Evolutionary conservation across 352 stramenopile genomes (phyloP).

Genomic region (Aphanomyces euteiches): DNA sequence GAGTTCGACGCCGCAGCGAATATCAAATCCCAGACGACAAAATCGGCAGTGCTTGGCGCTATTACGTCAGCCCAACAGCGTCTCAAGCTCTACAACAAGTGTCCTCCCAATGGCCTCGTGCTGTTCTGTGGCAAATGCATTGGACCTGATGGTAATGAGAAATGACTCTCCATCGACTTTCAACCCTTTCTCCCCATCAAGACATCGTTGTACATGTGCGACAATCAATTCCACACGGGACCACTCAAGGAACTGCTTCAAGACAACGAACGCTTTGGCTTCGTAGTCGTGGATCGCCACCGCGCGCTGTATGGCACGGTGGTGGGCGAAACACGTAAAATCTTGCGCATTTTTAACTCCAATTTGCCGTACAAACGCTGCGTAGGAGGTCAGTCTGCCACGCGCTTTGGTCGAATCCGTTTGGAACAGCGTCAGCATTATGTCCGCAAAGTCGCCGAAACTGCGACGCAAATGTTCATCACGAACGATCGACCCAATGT

Average conservation of each 20-base stretch:
- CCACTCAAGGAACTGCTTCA: slow-evolving; percentile 97
- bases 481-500: slow-evolving; percentile 97
- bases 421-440: slow-evolving; percentile 99
- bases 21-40: slow-evolving; percentile 99
- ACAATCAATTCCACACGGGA: slow-evolving; percentile 99
- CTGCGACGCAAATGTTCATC: slow-evolving; percentile 98
- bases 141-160: slow-evolving; percentile 99
- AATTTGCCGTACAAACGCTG: too few species aligned
- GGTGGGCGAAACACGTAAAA: slow-evolving; percentile 88
- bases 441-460: slow-evolving; percentile 97
- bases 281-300: slow-evolving; percentile 99
- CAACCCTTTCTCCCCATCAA: slow-evolving; percentile 99
- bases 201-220: slow-evolving; percentile 99
- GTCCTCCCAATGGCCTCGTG: slow-evolving; percentile 96
- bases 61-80: slow-evolving; percentile 99
- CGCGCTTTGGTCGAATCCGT: slow-evolving; percentile 99
- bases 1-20: slow-evolving; percentile 99
- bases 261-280: slow-evolving; percentile 99
- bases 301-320: slow-evolving; percentile 97
- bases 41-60: slow-evolving; percentile 95
- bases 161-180: slow-evolving; percentile 99
- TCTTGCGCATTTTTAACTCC: slow-evolving; percentile 95
- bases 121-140: slow-evolving; percentile 99
- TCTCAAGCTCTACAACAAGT: slow-evolving; percentile 98
- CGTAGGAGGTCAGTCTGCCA: slow-evolving; percentile 98